These are phyloP conservation scores for Microsporum canis DNA, from an alignment of 2,329 filamentous ascomycete species.

Conservation along the genomic window DNA sequence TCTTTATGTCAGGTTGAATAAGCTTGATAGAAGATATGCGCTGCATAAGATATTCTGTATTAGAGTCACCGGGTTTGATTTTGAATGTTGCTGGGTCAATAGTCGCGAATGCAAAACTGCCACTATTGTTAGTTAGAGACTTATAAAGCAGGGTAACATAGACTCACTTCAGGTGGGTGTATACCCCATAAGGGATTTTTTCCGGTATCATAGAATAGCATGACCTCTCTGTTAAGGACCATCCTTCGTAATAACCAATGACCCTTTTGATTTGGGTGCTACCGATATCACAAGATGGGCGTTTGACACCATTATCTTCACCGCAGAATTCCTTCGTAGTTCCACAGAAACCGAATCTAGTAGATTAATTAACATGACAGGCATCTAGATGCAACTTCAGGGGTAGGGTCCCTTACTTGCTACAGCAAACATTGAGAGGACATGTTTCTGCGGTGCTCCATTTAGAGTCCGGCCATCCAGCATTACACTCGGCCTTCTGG, in stretches of 20 bases:
- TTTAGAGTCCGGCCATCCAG: not conserved
- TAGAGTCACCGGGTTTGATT: constrained; percentile 16
- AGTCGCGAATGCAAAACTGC: constrained; percentile 28
- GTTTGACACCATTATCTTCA: not conserved
- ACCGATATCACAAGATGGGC: not conserved
- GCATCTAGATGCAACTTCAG: not conserved
- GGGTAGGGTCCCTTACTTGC: not conserved
- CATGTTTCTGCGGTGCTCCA: not conserved
- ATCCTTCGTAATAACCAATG: constrained; percentile 30
- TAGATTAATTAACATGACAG: not conserved
- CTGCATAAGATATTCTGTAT: constrained; percentile 12
- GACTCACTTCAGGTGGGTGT: constrained; percentile 18
- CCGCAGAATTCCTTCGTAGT: not conserved
- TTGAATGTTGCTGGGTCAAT: constrained; percentile 27
- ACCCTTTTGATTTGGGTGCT: not conserved
- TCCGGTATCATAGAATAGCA: constrained; percentile 13
- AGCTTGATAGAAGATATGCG: constrained; percentile 26
- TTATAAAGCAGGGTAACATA: not conserved
- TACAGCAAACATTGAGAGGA: not conserved
- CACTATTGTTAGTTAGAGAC: no score
- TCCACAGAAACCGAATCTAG: constrained; percentile 1
- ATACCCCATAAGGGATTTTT: constrained; percentile 10
- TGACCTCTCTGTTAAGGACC: constrained; percentile 13
- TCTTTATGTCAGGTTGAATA: constrained; percentile 16
- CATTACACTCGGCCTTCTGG: constrained; percentile 4